These are phyloP conservation scores for Blastomyces emzantsi DNA, from an alignment of 2,329 filamentous ascomycete species.

Conservation along the genomic window DNA sequence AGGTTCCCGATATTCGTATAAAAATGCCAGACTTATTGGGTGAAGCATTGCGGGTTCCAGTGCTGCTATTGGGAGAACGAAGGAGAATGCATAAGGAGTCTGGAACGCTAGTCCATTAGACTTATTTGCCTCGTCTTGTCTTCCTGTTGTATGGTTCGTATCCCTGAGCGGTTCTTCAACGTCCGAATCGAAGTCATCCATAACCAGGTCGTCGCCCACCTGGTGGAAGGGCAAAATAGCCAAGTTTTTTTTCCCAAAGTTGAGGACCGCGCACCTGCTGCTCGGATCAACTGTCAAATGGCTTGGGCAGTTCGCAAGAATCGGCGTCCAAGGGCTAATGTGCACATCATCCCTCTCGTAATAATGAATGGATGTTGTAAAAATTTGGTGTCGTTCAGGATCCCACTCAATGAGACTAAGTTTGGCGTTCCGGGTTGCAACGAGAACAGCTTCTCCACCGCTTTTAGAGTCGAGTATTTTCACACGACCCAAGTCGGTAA, in stretches of 20 bases:
- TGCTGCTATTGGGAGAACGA: constrained; percentile 81
- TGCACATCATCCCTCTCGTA: constrained; percentile 91
- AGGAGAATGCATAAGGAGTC: constrained; percentile 80
- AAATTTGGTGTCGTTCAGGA: constrained; percentile 64
- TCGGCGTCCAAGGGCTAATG: constrained; percentile 70
- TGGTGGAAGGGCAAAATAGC: constrained; percentile 92
- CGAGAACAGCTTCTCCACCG: constrained; percentile 71
- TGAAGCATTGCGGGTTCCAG: constrained; percentile 81
- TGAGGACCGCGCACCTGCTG: constrained; percentile 87
- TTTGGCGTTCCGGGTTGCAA: constrained; percentile 85
- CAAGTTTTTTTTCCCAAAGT: constrained; percentile 79
- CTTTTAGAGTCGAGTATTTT: constrained; percentile 64
- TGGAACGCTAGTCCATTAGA: constrained; percentile 22
- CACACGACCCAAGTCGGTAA: constrained; percentile 73
- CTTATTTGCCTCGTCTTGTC: constrained; percentile 29
- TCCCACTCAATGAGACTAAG: constrained; percentile 93
- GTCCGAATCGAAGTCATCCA: constrained; percentile 83
- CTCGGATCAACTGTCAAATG: constrained; percentile 81
- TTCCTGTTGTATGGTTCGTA: constrained; percentile 22
- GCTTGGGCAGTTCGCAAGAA: constrained; percentile 66
- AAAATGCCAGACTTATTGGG: constrained; percentile 82
- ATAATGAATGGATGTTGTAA: constrained; percentile 92
- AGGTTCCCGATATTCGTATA: constrained; percentile 94
- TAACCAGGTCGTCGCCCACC: constrained; percentile 74
- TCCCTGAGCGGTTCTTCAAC: constrained; percentile 56